Base-by-base conservation (phyloP, 768 basidiomycete species). In the Daedaleopsis nitida region DNA sequence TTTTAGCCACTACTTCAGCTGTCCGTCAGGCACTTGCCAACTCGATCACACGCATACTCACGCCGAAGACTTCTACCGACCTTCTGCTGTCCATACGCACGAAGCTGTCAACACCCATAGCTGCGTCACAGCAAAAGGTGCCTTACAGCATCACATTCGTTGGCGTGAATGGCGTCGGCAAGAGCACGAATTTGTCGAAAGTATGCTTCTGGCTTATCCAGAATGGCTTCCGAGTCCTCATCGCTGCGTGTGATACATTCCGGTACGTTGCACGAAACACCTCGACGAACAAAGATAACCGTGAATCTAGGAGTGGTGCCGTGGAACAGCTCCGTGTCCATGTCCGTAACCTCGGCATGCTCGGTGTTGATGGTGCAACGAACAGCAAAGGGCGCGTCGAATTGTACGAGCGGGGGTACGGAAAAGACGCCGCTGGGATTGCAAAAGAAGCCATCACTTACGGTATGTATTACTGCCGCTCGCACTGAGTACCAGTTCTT, bases 181-280 rank as follows among this genome's bases (percentile, higher is more conserved):
- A 99, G 79, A 96, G 94, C 68, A 98, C 97, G 7, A 99, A 98
- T 75, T 77, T 99, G 44, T 92, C 91, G 45, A 99, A 99, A 79
- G 96, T 99, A 52, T 96, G 94, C 76, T 99, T 98, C 77, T 99
- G 97, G 97, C 80, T 99, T 42, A 88, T 99, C 56, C 97, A 99
- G 75, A 99, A 99, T 70, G 88, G 91, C 6, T 75, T 96, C 42
- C 81, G 90, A 43, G 96, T 99, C 43, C 80, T 99, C 65, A 98
- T 99, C 68, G 97, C 97, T 45, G 97, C 97, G 13, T 99, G 97
- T 71, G 97, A 99, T 72, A 98, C 97, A 8, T 99, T 99, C 80
- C 80, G 96, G 85, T 88, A 68, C 43, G 80, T 76, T 19, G 19
- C 57, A 21, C 24, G 35, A 38, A 35, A 10, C 24, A 17, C 21